Percentiles rank a stretch among this genome's conserved stretches.
Evolutionary conservation across 2,329 filamentous ascomycete species (phyloP).

Genomic region (Xylariaceae sp.): DNA sequence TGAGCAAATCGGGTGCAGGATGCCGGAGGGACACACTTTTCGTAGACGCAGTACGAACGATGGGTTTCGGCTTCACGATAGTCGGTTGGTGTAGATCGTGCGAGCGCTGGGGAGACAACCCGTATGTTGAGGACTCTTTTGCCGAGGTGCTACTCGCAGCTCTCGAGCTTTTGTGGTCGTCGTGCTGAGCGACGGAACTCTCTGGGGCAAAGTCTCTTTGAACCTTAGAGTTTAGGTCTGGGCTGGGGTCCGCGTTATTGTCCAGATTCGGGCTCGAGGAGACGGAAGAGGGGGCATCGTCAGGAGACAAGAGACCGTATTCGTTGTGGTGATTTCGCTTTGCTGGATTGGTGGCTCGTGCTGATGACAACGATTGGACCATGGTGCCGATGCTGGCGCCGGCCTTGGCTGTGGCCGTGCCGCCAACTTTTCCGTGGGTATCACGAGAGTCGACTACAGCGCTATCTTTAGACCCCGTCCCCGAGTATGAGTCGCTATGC

Average conservation of each 20-base stretch:
- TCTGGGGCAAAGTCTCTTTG: constrained; percentile 22
- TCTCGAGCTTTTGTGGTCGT: constrained; percentile 8
- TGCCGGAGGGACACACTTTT: constrained; percentile 54
- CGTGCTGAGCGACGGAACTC: constrained; percentile 1
- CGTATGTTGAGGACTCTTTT: constrained; percentile 15
- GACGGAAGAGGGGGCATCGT: constrained; percentile 26
- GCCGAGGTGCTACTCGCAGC: constrained; percentile 10
- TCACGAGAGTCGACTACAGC: constrained; percentile 7
- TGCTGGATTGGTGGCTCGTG: constrained; percentile 32
- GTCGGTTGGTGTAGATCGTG: constrained; percentile 23
- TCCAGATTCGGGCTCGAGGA: constrained; percentile 23
- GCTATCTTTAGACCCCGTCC: constrained; percentile 2
- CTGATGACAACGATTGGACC: constrained; percentile 39
- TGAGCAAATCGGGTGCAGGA: constrained; percentile 64
- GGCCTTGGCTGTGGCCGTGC: constrained; percentile 25
- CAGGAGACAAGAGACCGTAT: constrained; percentile 38
- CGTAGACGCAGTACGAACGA: constrained; percentile 52
- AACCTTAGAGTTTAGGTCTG: constrained; percentile 9
- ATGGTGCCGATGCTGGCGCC: constrained; percentile 30
- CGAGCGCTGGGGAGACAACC: constrained; percentile 9
- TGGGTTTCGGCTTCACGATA: constrained; percentile 43
- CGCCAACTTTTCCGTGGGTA: constrained; percentile 16
- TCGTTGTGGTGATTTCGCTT: constrained; percentile 27
- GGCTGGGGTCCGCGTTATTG: constrained; percentile 12
- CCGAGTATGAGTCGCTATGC: constrained; percentile 33